A percentile compares a stretch with the other conserved stretches of the same genome.
phyloP scores from a whole-genome alignment of 805 yeast genomes.

The Candida nanaspora region DNA sequence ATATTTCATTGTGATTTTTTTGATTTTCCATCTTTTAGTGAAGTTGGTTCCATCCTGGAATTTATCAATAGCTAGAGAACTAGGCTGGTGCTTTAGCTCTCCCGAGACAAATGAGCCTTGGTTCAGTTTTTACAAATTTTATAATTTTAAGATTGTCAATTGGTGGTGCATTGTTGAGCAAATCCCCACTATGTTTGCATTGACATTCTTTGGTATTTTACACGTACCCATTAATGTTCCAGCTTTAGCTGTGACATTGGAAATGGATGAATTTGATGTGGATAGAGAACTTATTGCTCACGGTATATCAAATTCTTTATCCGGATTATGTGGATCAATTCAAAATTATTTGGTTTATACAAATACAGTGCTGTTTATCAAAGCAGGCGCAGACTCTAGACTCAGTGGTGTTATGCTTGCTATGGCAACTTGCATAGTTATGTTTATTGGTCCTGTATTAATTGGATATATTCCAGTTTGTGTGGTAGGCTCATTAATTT shows the following conservation, averaged over 20 bases:
- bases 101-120: constrained; percentile 71
- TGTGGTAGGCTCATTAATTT: constrained; percentile 91
- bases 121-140: constrained; percentile 76
- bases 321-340: constrained; percentile 81
- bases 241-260: constrained; percentile 86
- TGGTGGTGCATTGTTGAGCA: constrained; percentile 64
- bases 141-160: constrained; percentile 63
- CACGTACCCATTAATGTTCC: constrained; percentile 99
- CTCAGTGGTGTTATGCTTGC: constrained; percentile 89
- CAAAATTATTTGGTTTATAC: constrained; percentile 95
- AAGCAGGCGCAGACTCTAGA: constrained; percentile 91
- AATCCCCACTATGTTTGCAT: constrained; percentile 89
- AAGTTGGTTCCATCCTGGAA: constrained; percentile 59
- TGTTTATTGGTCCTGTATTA: constrained; percentile 87
- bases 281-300: constrained; percentile 93
- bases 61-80: constrained; percentile 51
- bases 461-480: constrained; percentile 92
- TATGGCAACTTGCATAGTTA: constrained; percentile 66
- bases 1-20: constrained; percentile 67
- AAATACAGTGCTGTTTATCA: constrained; percentile 81
- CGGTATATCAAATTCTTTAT: constrained; percentile 80
- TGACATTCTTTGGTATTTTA: constrained; percentile 90
- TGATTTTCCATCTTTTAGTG: constrained; percentile 61
- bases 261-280: constrained; percentile 81
- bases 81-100: constrained; percentile 80